phyloP scores from a whole-genome alignment of 345 rosid species.

The Lepidium didymum region DNA sequence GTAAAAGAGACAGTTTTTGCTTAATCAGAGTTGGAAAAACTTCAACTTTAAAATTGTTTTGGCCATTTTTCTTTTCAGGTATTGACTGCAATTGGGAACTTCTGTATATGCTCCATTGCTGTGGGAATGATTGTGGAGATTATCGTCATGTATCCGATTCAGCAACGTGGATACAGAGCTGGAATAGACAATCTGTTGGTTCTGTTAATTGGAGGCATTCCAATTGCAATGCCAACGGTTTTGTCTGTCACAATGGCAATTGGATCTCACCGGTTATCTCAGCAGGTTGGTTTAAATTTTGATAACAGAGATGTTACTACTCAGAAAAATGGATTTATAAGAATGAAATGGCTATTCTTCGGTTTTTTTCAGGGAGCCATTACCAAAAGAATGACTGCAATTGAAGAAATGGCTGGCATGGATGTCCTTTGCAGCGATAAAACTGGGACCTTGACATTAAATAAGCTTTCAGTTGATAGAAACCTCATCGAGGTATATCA shows the following conservation, averaged over 20 bases:
- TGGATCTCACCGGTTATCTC: conserved; percentile 90
- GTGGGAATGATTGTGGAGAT: conserved; percentile 90
- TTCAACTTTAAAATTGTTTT: neutral
- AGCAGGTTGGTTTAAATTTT: conserved; percentile 50
- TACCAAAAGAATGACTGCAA: conserved; percentile 98
- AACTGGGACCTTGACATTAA: conserved; percentile 91
- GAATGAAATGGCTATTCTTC: neutral
- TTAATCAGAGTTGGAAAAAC: too few species aligned
- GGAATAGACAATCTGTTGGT: conserved; percentile 98
- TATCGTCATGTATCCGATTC: conserved; percentile 94
- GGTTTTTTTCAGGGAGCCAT: conserved; percentile 71
- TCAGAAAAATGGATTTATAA: too few species aligned
- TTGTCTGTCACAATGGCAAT: conserved; percentile 98
- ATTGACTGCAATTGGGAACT: conserved; percentile 95
- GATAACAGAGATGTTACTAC: too few species aligned
- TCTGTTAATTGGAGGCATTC: conserved; percentile 95
- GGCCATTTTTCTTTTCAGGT: conserved; percentile 38
- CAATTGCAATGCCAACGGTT: conserved; percentile 99
- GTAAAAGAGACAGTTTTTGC: conserved; percentile 14
- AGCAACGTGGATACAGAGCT: conserved; percentile 81
- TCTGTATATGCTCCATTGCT: conserved; percentile 97
- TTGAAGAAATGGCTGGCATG: conserved; percentile 99
- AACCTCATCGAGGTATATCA: conserved; percentile 74
- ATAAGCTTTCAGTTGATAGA: conserved; percentile 91
- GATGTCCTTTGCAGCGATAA: conserved; percentile 98